Percentiles rank a stretch among this genome's conserved stretches.
Conservation (phyloP, 768 basidiomycete species). For the Gymnopilus junonius region DNA sequence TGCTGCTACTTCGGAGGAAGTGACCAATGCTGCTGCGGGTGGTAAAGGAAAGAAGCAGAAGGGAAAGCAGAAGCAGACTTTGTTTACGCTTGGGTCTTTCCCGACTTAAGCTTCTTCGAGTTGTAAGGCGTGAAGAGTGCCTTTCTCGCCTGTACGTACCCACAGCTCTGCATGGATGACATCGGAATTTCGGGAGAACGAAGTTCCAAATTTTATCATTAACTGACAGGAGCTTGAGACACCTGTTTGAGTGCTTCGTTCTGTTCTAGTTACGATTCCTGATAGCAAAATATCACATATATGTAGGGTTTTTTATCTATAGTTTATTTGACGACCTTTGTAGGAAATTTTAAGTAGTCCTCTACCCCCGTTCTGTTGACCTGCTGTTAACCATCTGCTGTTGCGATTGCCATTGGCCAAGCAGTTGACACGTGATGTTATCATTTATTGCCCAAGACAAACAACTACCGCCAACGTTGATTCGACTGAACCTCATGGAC, state of each 20-base stretch:
- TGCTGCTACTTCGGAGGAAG: slow-evolving; percentile 42
- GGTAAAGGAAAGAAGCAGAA: slow-evolving; percentile 75
- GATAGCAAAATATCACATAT: neutral
- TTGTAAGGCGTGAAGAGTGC: neutral
- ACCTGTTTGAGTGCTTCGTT: neutral
- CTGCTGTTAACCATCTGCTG: no score
- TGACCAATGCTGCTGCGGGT: slow-evolving; percentile 5
- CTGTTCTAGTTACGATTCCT: neutral
- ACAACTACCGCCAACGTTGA: no score
- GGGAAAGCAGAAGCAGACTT: slow-evolving; percentile 82
- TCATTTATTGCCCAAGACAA: no score
- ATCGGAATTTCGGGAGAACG: neutral
- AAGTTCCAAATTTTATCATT: neutral
- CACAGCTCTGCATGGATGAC: neutral
- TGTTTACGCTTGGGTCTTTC: slow-evolving; percentile 70
- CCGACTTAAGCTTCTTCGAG: slow-evolving; percentile 32
- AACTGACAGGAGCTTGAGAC: neutral
- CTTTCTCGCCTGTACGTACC: neutral
- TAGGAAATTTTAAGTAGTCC: no score
- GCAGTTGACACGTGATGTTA: no score
- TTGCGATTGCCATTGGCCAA: no score
- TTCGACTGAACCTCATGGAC: no score
- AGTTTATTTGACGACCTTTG: no score
- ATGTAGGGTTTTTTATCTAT: no score
- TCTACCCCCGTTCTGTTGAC: no score